phyloP scores from a whole-genome alignment of 1,284 basidiomycete species.

The Moesziomyces parantarcticus region DNA sequence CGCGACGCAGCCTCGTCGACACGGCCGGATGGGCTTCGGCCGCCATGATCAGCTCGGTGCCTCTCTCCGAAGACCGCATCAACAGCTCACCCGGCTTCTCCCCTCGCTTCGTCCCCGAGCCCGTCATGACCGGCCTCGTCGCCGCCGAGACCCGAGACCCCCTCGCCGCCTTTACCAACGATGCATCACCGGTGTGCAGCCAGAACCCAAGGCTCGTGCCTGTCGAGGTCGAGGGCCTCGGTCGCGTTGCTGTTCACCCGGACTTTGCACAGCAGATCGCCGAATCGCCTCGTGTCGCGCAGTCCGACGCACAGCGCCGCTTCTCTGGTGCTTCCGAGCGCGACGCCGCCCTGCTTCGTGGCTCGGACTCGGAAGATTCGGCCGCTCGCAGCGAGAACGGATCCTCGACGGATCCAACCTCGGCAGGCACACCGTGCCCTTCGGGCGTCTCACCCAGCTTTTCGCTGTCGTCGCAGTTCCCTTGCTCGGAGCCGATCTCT shows the following conservation, averaged over 20 bases:
- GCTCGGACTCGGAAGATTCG: constrained; percentile 47
- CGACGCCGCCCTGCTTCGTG: constrained; percentile 23
- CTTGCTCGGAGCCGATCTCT: constrained; percentile 43
- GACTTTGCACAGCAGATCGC: constrained; percentile 47
- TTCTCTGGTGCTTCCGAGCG: constrained; percentile 31
- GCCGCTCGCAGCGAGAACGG: constrained; percentile 42
- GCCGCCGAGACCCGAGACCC: constrained; percentile 33
- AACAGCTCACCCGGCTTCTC: constrained; percentile 42
- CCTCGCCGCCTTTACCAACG: constrained; percentile 28
- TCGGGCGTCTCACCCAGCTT: constrained; percentile 51
- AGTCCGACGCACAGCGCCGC: constrained; percentile 11
- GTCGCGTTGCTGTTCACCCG: constrained; percentile 44
- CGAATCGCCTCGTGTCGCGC: constrained; percentile 24
- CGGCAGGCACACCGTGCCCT: constrained; percentile 42
- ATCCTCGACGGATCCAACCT: constrained; percentile 46
- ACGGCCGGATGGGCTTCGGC: constrained; percentile 48
- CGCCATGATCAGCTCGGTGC: constrained; percentile 46
- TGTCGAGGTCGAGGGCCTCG: constrained; percentile 46
- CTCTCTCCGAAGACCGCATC: constrained; percentile 21
- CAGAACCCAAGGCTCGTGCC: constrained; percentile 41
- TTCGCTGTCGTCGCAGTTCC: constrained; percentile 53
- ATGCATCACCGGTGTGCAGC: constrained; percentile 17
- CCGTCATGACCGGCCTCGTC: constrained; percentile 18
- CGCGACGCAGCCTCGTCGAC: constrained; percentile 48
- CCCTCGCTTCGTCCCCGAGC: constrained; percentile 25